Evolutionary conservation across 768 basidiomycete species (phyloP).

Genomic region (Ramaria rubella): DNA sequence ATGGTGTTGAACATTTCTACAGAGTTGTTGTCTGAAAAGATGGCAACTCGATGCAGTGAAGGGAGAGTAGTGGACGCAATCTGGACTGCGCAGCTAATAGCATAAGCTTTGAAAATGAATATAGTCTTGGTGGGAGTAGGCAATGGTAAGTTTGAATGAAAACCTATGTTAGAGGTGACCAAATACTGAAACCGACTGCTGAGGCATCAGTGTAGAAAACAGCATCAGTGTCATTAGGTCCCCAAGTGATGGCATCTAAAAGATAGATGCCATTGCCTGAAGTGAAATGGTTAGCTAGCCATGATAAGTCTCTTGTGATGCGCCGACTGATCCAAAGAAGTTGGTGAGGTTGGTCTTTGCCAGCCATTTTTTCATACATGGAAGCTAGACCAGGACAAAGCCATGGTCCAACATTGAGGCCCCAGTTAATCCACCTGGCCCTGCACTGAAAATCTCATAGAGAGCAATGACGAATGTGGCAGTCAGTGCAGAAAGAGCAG

Average conservation of each 20-base stretch:
- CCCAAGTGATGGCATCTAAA: constrained; percentile 5
- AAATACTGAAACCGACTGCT: constrained; percentile 4
- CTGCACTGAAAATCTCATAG: constrained; percentile 9
- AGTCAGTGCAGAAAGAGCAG: neutral
- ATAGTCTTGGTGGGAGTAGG: neutral
- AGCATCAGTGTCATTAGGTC: constrained; percentile 2
- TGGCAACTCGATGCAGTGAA: constrained; percentile 10
- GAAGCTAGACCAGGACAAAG: constrained; percentile 7
- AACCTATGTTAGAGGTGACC: neutral
- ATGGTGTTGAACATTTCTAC: constrained; percentile 23
- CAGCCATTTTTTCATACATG: constrained; percentile 7
- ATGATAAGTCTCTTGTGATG: constrained; percentile 1
- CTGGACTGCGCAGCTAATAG: neutral
- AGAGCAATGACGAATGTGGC: neutral
- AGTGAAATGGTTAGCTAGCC: constrained; percentile 3
- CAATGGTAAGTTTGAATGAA: neutral
- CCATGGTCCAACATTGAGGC: constrained; percentile 8
- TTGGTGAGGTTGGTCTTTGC: constrained; percentile 3
- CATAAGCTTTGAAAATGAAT: constrained; percentile 15
- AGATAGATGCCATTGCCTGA: constrained; percentile 1
- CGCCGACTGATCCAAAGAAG: neutral
- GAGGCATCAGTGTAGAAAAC: neutral
- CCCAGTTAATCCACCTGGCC: constrained; percentile 9
- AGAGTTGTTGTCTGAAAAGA: constrained; percentile 24
- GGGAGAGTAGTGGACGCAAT: neutral